phyloP scores from a whole-genome alignment of 2,329 filamentous ascomycete genomes.

The Paecilomyces variotii region DNA sequence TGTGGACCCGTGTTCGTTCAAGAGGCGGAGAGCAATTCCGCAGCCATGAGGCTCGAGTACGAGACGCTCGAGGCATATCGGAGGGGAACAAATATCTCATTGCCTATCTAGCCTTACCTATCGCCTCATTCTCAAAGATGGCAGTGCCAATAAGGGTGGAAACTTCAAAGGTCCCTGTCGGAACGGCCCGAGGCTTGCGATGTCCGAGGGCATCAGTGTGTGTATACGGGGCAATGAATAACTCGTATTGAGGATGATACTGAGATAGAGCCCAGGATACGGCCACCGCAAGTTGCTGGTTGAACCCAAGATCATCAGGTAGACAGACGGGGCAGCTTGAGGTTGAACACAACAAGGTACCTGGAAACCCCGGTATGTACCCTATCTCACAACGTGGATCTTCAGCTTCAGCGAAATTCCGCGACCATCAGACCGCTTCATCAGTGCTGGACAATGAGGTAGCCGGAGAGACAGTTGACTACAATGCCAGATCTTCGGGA shows the following conservation, averaged over 20 bases:
- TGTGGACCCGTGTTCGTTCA: neutral
- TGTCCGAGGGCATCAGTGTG: neutral
- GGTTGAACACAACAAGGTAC: neutral
- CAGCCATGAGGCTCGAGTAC: neutral
- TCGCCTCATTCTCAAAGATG: neutral
- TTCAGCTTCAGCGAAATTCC: neutral
- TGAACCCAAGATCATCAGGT: neutral
- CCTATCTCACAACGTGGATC: neutral
- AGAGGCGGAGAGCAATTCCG: neutral
- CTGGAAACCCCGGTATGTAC: neutral
- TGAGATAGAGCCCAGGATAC: neutral
- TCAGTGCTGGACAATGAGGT: neutral
- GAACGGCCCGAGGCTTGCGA: neutral
- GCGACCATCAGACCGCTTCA: neutral
- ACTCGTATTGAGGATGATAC: neutral
- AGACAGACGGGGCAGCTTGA: neutral
- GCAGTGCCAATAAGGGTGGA: neutral
- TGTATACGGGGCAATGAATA: neutral
- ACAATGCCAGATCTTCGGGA: neutral
- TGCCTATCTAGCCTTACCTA: neutral
- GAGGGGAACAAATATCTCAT: neutral
- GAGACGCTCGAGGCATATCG: neutral
- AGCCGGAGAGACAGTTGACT: neutral
- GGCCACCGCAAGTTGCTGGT: neutral
- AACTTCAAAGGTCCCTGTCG: neutral